Conservation (phyloP, 768 basidiomycete genomes). For the Tricholoma saponaceum region DNA sequence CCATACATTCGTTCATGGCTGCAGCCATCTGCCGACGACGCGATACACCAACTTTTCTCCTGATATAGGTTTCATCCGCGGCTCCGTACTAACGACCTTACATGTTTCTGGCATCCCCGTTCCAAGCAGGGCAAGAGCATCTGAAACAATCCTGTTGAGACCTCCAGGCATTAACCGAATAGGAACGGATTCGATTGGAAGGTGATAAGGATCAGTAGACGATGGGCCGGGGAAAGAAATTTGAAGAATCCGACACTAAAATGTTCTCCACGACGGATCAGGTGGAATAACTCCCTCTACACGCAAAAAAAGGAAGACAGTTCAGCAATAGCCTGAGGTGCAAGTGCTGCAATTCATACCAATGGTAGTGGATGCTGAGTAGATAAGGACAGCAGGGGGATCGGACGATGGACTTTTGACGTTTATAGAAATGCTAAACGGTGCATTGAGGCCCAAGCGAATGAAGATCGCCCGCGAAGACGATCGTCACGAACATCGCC, state of each 20-base stretch:
- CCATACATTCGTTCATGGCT: no score
- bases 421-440: conserved; percentile 21
- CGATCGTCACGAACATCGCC: neutral
- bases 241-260: conserved; percentile 29
- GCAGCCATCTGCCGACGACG: no score
- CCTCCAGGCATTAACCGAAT: conserved; percentile 30
- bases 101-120: conserved; percentile 15
- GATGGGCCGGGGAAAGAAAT: conserved; percentile 22
- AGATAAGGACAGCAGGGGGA: conserved; percentile 26
- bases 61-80: conserved; percentile 2
- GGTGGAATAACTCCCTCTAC: conserved; percentile 22
- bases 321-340: neutral
- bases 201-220: conserved; percentile 9
- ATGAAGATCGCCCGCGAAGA: conserved; percentile 26
- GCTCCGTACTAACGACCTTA: neutral
- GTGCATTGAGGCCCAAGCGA: conserved; percentile 24
- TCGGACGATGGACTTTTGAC: conserved; percentile 11
- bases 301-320: neutral
- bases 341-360: conserved; percentile 15
- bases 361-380: conserved; percentile 30
- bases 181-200: conserved; percentile 23
- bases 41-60: no score
- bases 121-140: conserved; percentile 28
- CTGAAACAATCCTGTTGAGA: conserved; percentile 19
- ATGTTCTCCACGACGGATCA: conserved; percentile 18